These are phyloP conservation scores for Tilletia indica DNA, from an alignment of 1,284 basidiomycete species.

Conservation along the genomic window DNA sequence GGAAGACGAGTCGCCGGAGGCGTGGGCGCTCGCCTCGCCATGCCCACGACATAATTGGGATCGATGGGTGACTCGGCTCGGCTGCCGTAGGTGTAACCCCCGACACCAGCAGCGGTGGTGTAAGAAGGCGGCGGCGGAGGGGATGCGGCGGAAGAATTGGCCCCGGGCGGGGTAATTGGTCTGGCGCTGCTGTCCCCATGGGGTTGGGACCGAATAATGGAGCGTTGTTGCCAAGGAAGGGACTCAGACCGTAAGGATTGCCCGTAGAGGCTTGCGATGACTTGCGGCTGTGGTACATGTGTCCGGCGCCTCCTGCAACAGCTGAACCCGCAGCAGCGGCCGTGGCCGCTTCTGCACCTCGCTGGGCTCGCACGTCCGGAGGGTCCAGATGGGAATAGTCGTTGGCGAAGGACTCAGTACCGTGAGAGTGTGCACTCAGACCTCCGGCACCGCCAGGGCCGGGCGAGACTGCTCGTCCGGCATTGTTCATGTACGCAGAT, in stretches of 20 bases:
- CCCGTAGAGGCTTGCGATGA: not conserved
- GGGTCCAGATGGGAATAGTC: slow-evolving; percentile 49
- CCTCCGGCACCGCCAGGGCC: not conserved
- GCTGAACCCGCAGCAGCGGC: slow-evolving; percentile 23
- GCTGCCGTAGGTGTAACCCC: not conserved
- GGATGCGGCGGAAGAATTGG: not conserved
- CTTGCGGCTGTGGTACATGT: not conserved
- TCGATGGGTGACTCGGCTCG: not conserved
- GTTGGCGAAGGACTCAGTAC: slow-evolving; percentile 26
- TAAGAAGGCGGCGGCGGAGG: not conserved
- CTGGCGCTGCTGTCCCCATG: not conserved
- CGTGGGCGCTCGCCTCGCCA: not conserved
- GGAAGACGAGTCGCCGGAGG: not conserved
- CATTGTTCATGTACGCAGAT: slow-evolving; percentile 14
- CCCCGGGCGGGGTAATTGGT: not conserved
- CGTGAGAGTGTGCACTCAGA: not conserved
- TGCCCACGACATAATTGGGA: not conserved
- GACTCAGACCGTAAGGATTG: slow-evolving; percentile 3
- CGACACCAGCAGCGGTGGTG: not conserved
- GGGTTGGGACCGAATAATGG: not conserved
- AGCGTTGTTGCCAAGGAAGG: not conserved
- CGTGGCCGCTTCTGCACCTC: slow-evolving; percentile 39
- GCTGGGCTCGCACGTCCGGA: slow-evolving; percentile 41
- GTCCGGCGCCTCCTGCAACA: slow-evolving; percentile 14
- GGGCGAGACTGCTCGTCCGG: slow-evolving; percentile 6